phyloP scores from a whole-genome alignment of 1,284 basidiomycete species.

The Caloboletus firmus region DNA sequence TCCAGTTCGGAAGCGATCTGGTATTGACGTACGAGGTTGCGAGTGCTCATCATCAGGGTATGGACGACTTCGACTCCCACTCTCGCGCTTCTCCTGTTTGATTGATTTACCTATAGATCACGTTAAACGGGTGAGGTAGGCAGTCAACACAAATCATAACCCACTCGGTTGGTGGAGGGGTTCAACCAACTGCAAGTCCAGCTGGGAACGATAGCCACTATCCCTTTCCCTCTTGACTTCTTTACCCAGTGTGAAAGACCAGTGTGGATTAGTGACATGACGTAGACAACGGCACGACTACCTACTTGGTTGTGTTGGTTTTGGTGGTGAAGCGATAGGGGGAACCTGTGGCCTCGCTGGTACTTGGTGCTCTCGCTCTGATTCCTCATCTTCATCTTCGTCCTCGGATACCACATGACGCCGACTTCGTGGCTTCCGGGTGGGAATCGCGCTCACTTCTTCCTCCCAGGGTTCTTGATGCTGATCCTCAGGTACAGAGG shows the following conservation, averaged over 20 bases:
- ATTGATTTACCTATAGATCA: conserved; percentile 13
- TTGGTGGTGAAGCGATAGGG: conserved; percentile 4
- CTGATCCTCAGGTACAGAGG: background rate
- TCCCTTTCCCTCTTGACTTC: conserved; percentile 5
- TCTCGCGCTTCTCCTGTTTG: conserved; percentile 21
- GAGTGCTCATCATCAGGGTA: background rate
- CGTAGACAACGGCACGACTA: background rate
- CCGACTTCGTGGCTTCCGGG: conserved; percentile 3
- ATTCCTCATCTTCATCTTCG: conserved; percentile 6
- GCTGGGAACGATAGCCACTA: background rate
- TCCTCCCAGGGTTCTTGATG: conserved; percentile 4
- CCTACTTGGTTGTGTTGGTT: conserved; percentile 6
- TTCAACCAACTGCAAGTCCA: background rate
- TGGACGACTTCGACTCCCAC: background rate
- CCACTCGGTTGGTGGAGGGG: conserved; percentile 4
- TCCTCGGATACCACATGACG: conserved; percentile 15
- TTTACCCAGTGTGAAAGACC: background rate
- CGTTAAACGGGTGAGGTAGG: background rate
- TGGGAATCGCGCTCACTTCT: background rate
- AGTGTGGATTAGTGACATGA: background rate
- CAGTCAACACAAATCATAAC: background rate
- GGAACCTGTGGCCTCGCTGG: background rate
- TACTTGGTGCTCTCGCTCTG: conserved; percentile 3
- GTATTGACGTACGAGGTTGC: conserved; percentile 13
- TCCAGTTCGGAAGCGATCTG: background rate